These are phyloP conservation scores for Rosellinia necatrix DNA, from an alignment of 2,329 filamentous ascomycete species.

Conservation along the genomic window DNA sequence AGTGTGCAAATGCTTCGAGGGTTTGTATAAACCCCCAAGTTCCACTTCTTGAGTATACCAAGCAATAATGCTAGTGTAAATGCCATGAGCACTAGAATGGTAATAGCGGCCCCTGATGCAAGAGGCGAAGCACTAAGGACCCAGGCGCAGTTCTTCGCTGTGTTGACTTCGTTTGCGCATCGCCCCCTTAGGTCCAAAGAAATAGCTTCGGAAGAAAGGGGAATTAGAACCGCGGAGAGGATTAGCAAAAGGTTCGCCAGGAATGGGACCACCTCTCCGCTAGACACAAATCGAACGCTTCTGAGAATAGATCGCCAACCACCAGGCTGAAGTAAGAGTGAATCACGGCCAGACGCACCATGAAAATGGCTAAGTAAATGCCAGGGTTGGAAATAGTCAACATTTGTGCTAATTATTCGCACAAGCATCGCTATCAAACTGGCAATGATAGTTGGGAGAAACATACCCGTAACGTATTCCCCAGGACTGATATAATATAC, in stretches of 20 bases:
- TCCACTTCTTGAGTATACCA: constrained; percentile 36
- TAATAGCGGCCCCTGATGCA: constrained; percentile 34
- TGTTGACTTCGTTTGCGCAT: constrained; percentile 28
- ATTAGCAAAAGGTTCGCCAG: constrained; percentile 36
- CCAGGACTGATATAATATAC: constrained; percentile 15
- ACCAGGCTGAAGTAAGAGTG: constrained; percentile 35
- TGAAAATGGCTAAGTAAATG: constrained; percentile 41
- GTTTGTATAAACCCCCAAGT: constrained; percentile 40
- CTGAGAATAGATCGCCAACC: constrained; percentile 31
- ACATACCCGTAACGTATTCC: constrained; percentile 33
- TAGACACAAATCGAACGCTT: constrained; percentile 29
- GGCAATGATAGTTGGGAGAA: constrained; percentile 29
- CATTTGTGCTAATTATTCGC: constrained; percentile 32
- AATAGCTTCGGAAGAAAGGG: constrained; percentile 40
- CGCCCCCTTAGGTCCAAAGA: constrained; percentile 36
- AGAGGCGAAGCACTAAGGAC: constrained; percentile 35
- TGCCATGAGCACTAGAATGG: constrained; percentile 37
- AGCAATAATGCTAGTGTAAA: constrained; percentile 28
- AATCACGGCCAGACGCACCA: constrained; percentile 40
- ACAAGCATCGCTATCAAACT: constrained; percentile 30
- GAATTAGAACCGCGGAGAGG: constrained; percentile 36
- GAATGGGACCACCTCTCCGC: constrained; percentile 34
- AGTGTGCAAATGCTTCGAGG: constrained; percentile 44
- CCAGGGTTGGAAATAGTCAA: constrained; percentile 41
- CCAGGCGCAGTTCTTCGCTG: constrained; percentile 36